Evolutionary conservation across 257 asterid species (phyloP).

Genomic region (Scutellaria galericulata): DNA sequence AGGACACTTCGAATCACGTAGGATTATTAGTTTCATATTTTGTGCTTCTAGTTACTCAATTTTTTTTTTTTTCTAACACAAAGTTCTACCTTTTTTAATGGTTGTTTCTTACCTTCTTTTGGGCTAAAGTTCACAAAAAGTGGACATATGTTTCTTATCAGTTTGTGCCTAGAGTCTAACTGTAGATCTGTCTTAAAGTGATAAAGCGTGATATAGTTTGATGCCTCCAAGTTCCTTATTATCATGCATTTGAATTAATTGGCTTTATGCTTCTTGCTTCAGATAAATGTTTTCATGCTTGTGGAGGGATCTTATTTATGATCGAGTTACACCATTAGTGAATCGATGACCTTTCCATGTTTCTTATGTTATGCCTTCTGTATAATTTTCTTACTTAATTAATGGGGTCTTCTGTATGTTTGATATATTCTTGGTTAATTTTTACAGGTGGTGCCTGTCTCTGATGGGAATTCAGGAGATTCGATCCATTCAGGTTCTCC

Average conservation of each 20-base stretch:
- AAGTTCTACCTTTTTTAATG: too few relatives aligned
- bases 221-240: slow-evolving; percentile 13
- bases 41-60: neutral
- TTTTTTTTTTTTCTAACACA: neutral
- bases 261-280: neutral
- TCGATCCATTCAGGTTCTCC: slow-evolving; percentile 61
- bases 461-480: slow-evolving; percentile 63
- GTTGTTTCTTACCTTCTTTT: slow-evolving; percentile 2
- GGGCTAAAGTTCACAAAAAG: neutral
- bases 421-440: slow-evolving; percentile 24
- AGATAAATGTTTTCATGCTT: slow-evolving; percentile 9
- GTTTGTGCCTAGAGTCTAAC: neutral
- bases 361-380: slow-evolving; percentile 1
- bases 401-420: slow-evolving; percentile 42
- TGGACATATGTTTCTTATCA: slow-evolving; percentile 9
- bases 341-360: neutral
- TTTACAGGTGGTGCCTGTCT: slow-evolving; percentile 67
- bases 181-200: neutral
- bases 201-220: slow-evolving; percentile 11
- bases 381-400: slow-evolving; percentile 25
- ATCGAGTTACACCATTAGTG: slow-evolving; percentile 9
- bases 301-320: slow-evolving; percentile 28
- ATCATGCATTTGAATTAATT: slow-evolving; percentile 11
- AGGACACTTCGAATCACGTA: too few relatives aligned
- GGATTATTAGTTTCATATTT: neutral